Evolutionary conservation across 768 basidiomycete genomes (phyloP).

Genomic region (Lactifluus rugatus): DNA sequence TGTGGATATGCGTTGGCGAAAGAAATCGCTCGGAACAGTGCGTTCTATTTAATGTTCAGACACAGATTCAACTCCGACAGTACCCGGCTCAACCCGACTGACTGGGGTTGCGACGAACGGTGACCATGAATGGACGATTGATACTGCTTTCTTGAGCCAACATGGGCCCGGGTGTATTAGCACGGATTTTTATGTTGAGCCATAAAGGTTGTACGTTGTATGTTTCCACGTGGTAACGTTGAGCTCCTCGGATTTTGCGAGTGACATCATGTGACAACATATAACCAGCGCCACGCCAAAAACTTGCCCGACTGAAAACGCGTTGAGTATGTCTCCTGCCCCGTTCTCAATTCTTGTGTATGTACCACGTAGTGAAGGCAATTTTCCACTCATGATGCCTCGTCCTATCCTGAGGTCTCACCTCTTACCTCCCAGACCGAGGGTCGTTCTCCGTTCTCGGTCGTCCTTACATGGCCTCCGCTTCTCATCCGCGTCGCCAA

Average conservation of each 20-base stretch:
- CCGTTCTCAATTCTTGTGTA: background rate
- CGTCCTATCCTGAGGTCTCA: conserved; percentile 1
- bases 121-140: too few relatives aligned
- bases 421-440: background rate
- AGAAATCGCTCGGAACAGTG: background rate
- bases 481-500: conserved; percentile 4
- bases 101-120: too few relatives aligned
- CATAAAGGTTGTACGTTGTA: too few relatives aligned
- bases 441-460: background rate
- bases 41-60: conserved; percentile 1
- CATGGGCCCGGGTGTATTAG: too few relatives aligned
- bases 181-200: too few relatives aligned
- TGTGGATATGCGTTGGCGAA: conserved; percentile 15
- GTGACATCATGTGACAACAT: background rate
- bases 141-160: too few relatives aligned
- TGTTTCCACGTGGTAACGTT: too few relatives aligned
- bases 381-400: background rate
- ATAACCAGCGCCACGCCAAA: too few relatives aligned
- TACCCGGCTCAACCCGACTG: background rate
- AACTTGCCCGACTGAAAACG: background rate
- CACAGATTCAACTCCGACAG: conserved; percentile 16
- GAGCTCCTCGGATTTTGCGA: too few relatives aligned
- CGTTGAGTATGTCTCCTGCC: background rate
- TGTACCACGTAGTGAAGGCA: background rate
- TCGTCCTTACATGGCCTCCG: background rate